Conservation (phyloP, 2,329 filamentous ascomycete species). For the Falciphora oryzae region DNA sequence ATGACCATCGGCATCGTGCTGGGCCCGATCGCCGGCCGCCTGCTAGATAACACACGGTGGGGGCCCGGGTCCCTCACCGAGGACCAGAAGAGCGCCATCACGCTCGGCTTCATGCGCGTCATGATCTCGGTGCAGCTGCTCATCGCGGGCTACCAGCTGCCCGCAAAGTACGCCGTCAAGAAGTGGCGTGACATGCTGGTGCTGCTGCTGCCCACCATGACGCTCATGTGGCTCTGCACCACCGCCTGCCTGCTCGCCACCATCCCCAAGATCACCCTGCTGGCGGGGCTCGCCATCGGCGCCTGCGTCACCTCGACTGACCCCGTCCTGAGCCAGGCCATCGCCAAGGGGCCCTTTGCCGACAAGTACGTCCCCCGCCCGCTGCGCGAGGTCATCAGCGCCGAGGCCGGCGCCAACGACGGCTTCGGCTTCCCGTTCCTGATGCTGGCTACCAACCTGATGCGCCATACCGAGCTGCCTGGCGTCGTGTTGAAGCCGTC, state of each 20-base stretch:
- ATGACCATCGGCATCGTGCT: constrained; percentile 72
- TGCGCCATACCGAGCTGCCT: constrained; percentile 63
- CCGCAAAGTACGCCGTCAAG: constrained; percentile 69
- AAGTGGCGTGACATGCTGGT: constrained; percentile 73
- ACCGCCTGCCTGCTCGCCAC: constrained; percentile 72
- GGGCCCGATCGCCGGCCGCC: constrained; percentile 69
- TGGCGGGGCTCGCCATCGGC: constrained; percentile 74
- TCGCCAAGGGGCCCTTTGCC: constrained; percentile 90
- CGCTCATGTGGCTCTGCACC: constrained; percentile 79
- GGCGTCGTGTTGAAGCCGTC: constrained; percentile 50
- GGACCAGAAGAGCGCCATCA: constrained; percentile 61
- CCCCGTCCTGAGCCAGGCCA: constrained; percentile 79
- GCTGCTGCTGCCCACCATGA: constrained; percentile 80
- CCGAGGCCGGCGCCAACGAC: constrained; percentile 84
- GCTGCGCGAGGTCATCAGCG: constrained; percentile 73
- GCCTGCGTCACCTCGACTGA: constrained; percentile 92
- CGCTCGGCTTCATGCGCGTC: constrained; percentile 77
- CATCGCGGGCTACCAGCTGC: constrained; percentile 80
- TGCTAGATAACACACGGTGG: constrained; percentile 65
- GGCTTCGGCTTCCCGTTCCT: constrained; percentile 85
- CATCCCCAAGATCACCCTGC: constrained; percentile 65
- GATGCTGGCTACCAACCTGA: constrained; percentile 76
- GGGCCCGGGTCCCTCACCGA: constrained; percentile 55
- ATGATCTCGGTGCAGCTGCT: constrained; percentile 88
- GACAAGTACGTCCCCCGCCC: constrained; percentile 81